phyloP scores from a whole-genome alignment of 805 yeast genomes.

The Candida sakaeoensis region DNA sequence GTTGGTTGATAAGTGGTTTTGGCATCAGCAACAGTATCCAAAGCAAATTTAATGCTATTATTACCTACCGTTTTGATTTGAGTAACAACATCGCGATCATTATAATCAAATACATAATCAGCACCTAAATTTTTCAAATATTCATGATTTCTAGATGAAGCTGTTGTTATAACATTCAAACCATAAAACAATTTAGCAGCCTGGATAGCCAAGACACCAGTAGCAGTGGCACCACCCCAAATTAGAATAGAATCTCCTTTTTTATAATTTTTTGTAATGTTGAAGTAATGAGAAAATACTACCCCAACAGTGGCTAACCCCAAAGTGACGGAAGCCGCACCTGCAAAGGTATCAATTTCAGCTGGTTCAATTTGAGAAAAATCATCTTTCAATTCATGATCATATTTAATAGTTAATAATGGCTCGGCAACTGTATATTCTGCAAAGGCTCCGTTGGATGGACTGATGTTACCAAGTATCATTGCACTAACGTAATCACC shows the following conservation, averaged over 20 bases:
- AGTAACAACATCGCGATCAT: slow-evolving; percentile 19
- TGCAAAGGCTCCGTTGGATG: slow-evolving; percentile 56
- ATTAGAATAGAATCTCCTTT: slow-evolving; percentile 19
- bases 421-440: slow-evolving; percentile 46
- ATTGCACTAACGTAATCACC: slow-evolving; percentile 58
- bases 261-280: slow-evolving; percentile 18
- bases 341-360: slow-evolving; percentile 45
- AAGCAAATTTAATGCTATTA: slow-evolving; percentile 23
- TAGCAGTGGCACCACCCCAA: slow-evolving; percentile 38
- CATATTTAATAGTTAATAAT: slow-evolving; percentile 30
- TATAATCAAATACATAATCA: slow-evolving; percentile 26
- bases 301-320: slow-evolving; percentile 49
- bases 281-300: slow-evolving; percentile 34
- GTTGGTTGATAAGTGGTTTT: slow-evolving; percentile 20
- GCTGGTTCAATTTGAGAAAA: slow-evolving; percentile 28
- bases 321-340: slow-evolving; percentile 50
- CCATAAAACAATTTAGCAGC: slow-evolving; percentile 28
- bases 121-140: slow-evolving; percentile 27
- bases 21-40: slow-evolving; percentile 22
- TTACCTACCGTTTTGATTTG: slow-evolving; percentile 18
- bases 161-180: slow-evolving; percentile 27
- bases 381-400: not conserved
- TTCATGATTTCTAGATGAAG: slow-evolving; percentile 22
- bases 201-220: slow-evolving; percentile 31
- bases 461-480: slow-evolving; percentile 49